Conservation (phyloP, 1,284 basidiomycete genomes). For the Irpex rosettiformis region DNA sequence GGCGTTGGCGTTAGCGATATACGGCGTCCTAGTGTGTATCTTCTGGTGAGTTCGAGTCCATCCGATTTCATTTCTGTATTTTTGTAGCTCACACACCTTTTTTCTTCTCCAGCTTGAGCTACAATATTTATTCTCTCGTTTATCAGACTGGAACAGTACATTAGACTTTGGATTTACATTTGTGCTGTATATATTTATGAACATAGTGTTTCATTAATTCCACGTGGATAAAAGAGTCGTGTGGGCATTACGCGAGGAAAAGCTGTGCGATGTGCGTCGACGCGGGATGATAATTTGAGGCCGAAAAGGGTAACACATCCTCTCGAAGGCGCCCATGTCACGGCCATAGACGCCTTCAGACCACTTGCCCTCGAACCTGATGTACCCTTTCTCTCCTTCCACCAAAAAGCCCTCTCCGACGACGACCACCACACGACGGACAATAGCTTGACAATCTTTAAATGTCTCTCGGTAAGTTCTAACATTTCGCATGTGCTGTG, state of each 20-base stretch:
- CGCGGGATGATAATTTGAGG: neutral
- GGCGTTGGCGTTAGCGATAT: constrained; percentile 68
- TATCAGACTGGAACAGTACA: constrained; percentile 25
- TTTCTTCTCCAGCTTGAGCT: constrained; percentile 46
- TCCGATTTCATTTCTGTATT: constrained; percentile 2
- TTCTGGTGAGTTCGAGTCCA: constrained; percentile 72
- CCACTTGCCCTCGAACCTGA: constrained; percentile 31
- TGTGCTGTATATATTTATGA: constrained; percentile 2
- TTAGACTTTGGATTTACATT: constrained; percentile 9
- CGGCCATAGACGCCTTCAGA: constrained; percentile 15
- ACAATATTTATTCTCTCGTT: constrained; percentile 68
- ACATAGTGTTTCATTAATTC: neutral
- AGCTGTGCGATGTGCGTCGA: neutral
- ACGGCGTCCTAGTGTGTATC: constrained; percentile 80
- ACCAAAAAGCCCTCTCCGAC: constrained; percentile 16
- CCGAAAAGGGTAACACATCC: neutral
- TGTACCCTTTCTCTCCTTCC: constrained; percentile 26
- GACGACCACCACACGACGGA: constrained; percentile 7
- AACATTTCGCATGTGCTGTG: neutral
- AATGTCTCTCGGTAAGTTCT: constrained; percentile 22
- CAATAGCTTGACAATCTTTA: constrained; percentile 11
- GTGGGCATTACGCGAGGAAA: neutral
- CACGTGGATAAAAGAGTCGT: neutral
- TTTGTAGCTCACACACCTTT: constrained; percentile 32
- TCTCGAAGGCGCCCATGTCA: neutral